Percentiles rank a stretch among this genome's conserved stretches.
phyloP scores from a whole-genome alignment of 805 yeast species.

The Saccharomycopsis javanensis region DNA sequence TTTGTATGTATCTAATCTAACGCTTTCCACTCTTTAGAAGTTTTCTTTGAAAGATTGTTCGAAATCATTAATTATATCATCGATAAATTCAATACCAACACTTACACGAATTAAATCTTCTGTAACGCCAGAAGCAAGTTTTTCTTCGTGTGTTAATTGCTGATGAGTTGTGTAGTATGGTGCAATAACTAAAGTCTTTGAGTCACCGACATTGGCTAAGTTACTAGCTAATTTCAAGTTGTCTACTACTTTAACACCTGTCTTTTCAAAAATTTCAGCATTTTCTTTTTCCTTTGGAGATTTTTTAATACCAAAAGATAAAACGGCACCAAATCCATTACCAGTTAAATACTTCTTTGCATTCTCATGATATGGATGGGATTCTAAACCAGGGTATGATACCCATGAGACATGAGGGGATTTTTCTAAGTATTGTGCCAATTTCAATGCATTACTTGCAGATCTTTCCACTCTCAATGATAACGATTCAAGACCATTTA shows the following conservation, averaged over 20 bases:
- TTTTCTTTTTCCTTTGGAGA: conserved; percentile 34
- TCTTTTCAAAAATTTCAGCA: conserved; percentile 53
- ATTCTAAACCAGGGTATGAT: conserved; percentile 80
- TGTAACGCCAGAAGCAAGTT: conserved; percentile 74
- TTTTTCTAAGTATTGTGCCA: conserved; percentile 68
- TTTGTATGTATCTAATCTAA: neutral
- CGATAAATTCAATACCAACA: conserved; percentile 85
- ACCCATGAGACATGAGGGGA: conserved; percentile 79
- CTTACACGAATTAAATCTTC: conserved; percentile 82
- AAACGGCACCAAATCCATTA: conserved; percentile 77
- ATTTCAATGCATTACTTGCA: conserved; percentile 65
- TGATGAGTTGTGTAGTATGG: conserved; percentile 96
- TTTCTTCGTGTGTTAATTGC: conserved; percentile 77
- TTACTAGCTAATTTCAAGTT: conserved; percentile 76
- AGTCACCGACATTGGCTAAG: conserved; percentile 95
- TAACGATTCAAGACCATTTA: conserved; percentile 91
- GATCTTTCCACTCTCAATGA: conserved; percentile 93
- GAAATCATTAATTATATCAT: conserved; percentile 82
- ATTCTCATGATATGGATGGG: conserved; percentile 65
- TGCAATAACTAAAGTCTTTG: conserved; percentile 89
- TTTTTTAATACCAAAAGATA: conserved; percentile 82
- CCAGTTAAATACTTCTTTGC: conserved; percentile 69
- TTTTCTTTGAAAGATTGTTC: conserved; percentile 56
- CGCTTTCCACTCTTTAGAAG: neutral
- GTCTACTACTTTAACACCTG: conserved; percentile 82